Percentiles rank a stretch among this genome's conserved stretches.
Evolutionary conservation across 202 grass and related monocot genomes (phyloP).

Genomic region (Carex arenaria): DNA sequence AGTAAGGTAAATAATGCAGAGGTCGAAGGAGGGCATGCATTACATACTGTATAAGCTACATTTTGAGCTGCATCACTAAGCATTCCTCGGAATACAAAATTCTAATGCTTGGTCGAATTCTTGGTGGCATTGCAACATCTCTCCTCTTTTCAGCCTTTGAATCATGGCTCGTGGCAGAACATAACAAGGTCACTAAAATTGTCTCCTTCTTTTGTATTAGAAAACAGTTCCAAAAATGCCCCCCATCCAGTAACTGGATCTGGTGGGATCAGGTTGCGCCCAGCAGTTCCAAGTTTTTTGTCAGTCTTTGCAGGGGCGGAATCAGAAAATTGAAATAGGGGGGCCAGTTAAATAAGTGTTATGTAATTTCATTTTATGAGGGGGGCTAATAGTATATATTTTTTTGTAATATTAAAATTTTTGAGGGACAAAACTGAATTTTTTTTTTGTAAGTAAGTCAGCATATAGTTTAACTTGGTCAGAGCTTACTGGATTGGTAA

Average conservation of each 20-base stretch:
- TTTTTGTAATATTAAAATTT: too few relatives aligned
- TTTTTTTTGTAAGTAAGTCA: too few relatives aligned
- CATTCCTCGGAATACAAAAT: slow-evolving; percentile 72
- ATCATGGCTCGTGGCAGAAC: slow-evolving; percentile 85
- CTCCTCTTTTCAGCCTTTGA: slow-evolving; percentile 88
- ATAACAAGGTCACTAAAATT: slow-evolving; percentile 55
- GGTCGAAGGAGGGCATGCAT: slow-evolving; percentile 80
- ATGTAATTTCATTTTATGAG: too few relatives aligned
- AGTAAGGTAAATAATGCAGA: slow-evolving; percentile 26
- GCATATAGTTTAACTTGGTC: not conserved
- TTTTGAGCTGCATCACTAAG: slow-evolving; percentile 85
- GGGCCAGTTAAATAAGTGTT: too few relatives aligned
- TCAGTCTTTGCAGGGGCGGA: not conserved
- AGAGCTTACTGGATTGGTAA: not conserved
- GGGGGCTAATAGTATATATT: too few relatives aligned
- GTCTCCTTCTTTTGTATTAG: not conserved
- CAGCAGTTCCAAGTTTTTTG: not conserved
- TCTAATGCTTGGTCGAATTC: slow-evolving; percentile 69
- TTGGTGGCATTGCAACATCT: slow-evolving; percentile 76
- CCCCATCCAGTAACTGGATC: not conserved
- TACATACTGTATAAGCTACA: slow-evolving; percentile 81
- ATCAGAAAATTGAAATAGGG: too few relatives aligned
- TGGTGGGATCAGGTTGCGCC: not conserved
- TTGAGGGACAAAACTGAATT: too few relatives aligned
- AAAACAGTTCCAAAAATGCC: not conserved